Conservation (phyloP, 441 rosid genomes). For the Gossypium davidsonii region DNA sequence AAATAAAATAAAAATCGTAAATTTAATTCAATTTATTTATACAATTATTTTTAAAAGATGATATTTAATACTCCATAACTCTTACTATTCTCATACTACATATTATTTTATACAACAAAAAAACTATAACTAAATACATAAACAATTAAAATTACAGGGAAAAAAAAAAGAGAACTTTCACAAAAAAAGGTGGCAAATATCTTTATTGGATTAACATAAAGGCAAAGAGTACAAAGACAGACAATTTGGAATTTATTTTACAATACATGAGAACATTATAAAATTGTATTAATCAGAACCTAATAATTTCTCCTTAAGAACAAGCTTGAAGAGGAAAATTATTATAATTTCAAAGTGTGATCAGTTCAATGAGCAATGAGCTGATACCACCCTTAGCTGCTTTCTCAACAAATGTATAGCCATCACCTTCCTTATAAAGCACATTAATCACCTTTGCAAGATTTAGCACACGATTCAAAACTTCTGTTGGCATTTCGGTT, state of each 20-base stretch:
- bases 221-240: background rate
- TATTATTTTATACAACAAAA: no score
- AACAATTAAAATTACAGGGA: no score
- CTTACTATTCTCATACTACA: no score
- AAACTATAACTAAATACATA: no score
- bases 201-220: background rate
- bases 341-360: background rate
- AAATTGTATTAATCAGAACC: background rate
- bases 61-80: no score
- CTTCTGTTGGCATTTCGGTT: background rate
- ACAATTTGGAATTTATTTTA: background rate
- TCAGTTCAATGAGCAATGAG: slow-evolving; percentile 1
- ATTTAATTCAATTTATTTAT: no score
- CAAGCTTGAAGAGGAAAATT: background rate
- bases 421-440: slow-evolving; percentile 20
- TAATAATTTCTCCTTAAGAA: background rate
- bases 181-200: no score
- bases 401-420: background rate
- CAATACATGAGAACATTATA: no score
- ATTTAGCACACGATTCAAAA: slow-evolving; percentile 19
- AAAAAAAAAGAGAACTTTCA: no score
- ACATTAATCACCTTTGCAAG: slow-evolving; percentile 13
- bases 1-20: no score
- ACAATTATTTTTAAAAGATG: no score
- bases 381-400: background rate